Percentiles rank a stretch among this genome's conserved stretches.
phyloP scores from a whole-genome alignment of 306 rosid species.

The Benincasa hispida region DNA sequence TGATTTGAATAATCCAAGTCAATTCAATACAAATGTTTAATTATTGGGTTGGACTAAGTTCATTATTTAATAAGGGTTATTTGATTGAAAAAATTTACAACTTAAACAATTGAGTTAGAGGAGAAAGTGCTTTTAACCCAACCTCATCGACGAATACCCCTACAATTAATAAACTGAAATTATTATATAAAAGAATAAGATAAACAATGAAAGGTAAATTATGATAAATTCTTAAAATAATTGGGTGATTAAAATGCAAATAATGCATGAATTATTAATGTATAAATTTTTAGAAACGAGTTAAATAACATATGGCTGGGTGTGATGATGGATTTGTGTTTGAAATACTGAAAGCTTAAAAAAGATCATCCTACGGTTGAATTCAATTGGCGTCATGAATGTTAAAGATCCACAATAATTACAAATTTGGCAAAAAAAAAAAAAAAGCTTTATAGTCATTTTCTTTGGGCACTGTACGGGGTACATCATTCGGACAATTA shows the following conservation, averaged over 20 bases:
- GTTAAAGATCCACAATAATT: neutral
- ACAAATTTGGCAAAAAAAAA: neutral
- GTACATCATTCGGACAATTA: neutral
- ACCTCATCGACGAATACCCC: too few species aligned
- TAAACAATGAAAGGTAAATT: too few species aligned
- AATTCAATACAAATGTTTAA: too few species aligned
- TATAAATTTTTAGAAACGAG: neutral
- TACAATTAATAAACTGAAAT: too few species aligned
- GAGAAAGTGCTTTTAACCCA: too few species aligned
- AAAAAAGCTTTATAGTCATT: neutral
- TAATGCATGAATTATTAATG: neutral
- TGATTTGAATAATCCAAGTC: too few species aligned
- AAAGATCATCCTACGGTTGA: neutral
- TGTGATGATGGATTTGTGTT: neutral
- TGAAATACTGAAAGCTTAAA: neutral
- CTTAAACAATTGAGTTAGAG: too few species aligned
- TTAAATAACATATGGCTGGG: neutral
- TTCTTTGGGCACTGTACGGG: neutral
- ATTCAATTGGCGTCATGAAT: neutral
- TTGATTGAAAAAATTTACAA: too few species aligned
- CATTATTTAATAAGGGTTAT: too few species aligned
- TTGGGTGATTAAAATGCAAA: neutral
- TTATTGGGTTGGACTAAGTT: too few species aligned
- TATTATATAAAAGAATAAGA: too few species aligned
- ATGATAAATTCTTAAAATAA: neutral